These are phyloP conservation scores for Gastrolobium villosum DNA, from an alignment of 306 rosid species.

Conservation along the genomic window DNA sequence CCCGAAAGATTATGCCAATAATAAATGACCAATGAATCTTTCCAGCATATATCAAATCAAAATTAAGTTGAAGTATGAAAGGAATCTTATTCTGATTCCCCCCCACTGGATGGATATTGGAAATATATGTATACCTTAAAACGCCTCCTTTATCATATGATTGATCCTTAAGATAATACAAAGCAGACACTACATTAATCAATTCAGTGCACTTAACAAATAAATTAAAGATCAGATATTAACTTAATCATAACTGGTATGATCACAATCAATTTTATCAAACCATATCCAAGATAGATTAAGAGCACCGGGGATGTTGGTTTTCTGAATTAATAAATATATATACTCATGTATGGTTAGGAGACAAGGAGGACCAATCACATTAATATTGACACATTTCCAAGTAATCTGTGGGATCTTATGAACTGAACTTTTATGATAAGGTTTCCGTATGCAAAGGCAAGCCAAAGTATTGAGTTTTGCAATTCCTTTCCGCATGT, in stretches of 20 bases:
- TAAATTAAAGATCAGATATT: slow-evolving; percentile 36
- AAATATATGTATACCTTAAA: slow-evolving; percentile 20
- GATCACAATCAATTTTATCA: slow-evolving; percentile 52
- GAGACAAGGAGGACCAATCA: slow-evolving; percentile 58
- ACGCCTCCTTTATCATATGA: slow-evolving; percentile 22
- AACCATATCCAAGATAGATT: slow-evolving; percentile 77
- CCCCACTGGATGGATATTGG: slow-evolving; percentile 17
- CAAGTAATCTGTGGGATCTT: slow-evolving; percentile 64
- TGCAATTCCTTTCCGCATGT: slow-evolving; percentile 59
- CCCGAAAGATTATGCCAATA: slow-evolving; percentile 25
- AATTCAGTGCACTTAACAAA: slow-evolving; percentile 41
- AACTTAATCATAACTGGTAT: slow-evolving; percentile 49
- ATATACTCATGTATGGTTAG: slow-evolving; percentile 11
- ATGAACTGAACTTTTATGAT: slow-evolving; percentile 6
- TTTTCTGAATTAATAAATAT: slow-evolving; percentile 48
- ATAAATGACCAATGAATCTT: slow-evolving; percentile 32
- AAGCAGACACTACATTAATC: slow-evolving; percentile 33
- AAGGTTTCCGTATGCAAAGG: slow-evolving; percentile 43
- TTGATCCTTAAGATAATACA: slow-evolving; percentile 42
- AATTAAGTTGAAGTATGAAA: neutral
- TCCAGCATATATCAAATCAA: slow-evolving; percentile 19
- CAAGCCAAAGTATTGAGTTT: slow-evolving; percentile 55
- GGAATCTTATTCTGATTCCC: slow-evolving; percentile 35
- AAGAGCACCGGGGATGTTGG: slow-evolving; percentile 84
- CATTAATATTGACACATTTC: slow-evolving; percentile 65